Conservation (phyloP, 805 yeast genomes). For the Saccharomycopsis javanensis region DNA sequence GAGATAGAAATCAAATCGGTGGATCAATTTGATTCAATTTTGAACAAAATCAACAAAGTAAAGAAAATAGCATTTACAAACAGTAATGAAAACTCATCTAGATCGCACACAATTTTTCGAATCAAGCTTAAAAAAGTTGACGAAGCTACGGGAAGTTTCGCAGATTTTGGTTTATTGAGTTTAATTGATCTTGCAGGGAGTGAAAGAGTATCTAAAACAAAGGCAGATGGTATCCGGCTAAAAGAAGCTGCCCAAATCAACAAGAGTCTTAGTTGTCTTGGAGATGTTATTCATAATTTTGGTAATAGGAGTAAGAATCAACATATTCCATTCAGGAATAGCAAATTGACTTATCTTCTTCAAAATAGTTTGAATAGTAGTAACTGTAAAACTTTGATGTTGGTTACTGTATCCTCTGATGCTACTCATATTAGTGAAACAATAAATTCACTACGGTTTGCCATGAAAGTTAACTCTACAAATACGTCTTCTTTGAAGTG, state of each 20-base stretch:
- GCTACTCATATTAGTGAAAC: slow-evolving; percentile 61
- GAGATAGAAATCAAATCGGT: slow-evolving; percentile 37
- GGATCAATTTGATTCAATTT: slow-evolving; percentile 38
- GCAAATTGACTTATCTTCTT: slow-evolving; percentile 78
- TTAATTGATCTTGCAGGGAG: slow-evolving; percentile 92
- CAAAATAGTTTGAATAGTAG: slow-evolving; percentile 74
- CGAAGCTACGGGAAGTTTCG: slow-evolving; percentile 34
- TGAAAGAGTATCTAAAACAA: slow-evolving; percentile 68
- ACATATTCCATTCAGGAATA: slow-evolving; percentile 91
- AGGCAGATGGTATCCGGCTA: slow-evolving; percentile 69
- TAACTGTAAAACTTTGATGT: slow-evolving; percentile 82
- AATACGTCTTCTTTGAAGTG: slow-evolving; percentile 16
- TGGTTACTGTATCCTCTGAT: slow-evolving; percentile 77
- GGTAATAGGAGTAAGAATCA: slow-evolving; percentile 36
- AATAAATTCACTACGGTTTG: slow-evolving; percentile 77
- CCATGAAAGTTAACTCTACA: slow-evolving; percentile 68
- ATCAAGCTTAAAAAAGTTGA: slow-evolving; percentile 51
- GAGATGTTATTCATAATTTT: slow-evolving; percentile 78
- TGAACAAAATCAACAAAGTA: slow-evolving; percentile 47
- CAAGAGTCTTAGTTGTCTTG: slow-evolving; percentile 76
- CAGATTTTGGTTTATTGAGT: slow-evolving; percentile 53
- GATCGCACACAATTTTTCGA: slow-evolving; percentile 82
- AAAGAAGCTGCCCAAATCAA: slow-evolving; percentile 86
- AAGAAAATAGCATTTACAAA: slow-evolving; percentile 76
- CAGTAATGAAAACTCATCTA: slow-evolving; percentile 75